These are phyloP conservation scores for Breynia disticha DNA, from an alignment of 441 rosid genomes.

Conservation along the genomic window DNA sequence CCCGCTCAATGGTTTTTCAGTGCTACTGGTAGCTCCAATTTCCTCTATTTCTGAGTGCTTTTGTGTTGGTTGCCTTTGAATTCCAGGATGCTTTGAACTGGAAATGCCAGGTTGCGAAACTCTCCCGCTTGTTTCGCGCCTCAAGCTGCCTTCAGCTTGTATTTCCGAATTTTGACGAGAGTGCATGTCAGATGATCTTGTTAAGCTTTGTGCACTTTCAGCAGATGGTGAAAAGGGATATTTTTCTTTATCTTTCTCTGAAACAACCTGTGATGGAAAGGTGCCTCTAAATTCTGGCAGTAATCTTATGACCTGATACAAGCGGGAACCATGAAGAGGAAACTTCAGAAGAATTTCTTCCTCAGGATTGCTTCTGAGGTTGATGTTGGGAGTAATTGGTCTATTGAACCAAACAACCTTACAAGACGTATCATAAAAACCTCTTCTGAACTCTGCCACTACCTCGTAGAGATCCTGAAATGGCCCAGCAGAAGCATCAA, in stretches of 20 bases:
- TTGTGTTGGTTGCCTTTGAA: neutral
- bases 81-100: neutral
- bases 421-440: constrained; percentile 22
- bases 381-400: constrained; percentile 19
- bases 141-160: constrained; percentile 21
- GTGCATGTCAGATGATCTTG: neutral
- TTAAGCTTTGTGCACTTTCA: neutral
- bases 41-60: constrained; percentile 16
- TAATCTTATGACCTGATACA: constrained; percentile 32
- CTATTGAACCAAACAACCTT: constrained; percentile 72
- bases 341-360: constrained; percentile 38
- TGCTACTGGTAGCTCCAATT: constrained; percentile 3
- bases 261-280: constrained; percentile 9
- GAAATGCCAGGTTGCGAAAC: neutral
- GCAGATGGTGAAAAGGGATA: constrained; percentile 4
- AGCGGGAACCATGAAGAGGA: constrained; percentile 76
- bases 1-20: constrained; percentile 29
- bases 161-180: constrained; percentile 12
- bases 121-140: constrained; percentile 8
- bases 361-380: constrained; percentile 7
- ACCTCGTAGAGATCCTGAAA: constrained; percentile 22
- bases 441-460: constrained; percentile 39
- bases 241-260: constrained; percentile 8
- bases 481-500: constrained; percentile 50
- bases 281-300: constrained; percentile 53